These are phyloP conservation scores for Ilyonectria sp. DNA, from an alignment of 2,329 filamentous ascomycete species.

Conservation along the genomic window DNA sequence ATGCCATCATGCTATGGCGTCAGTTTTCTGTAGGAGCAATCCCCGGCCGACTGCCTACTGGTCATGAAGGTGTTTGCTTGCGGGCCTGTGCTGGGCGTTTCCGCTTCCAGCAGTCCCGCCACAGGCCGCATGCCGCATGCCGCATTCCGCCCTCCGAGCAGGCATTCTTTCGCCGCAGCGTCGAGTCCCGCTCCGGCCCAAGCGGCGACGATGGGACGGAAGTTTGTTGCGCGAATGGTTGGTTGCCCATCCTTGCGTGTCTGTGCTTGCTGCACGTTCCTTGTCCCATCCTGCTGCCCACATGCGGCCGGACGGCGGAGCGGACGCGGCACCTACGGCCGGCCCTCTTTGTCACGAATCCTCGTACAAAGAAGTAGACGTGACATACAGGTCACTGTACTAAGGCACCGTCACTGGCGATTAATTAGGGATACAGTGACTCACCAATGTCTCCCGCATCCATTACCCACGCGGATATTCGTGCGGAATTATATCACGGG, in stretches of 20 bases:
- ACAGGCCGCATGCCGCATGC: conserved; percentile 27
- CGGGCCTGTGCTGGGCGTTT: conserved; percentile 30
- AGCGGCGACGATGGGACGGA: not conserved
- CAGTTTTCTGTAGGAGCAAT: conserved; percentile 28
- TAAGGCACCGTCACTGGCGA: not conserved
- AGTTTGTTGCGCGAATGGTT: not conserved
- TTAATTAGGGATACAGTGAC: not conserved
- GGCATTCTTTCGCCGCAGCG: conserved; percentile 14
- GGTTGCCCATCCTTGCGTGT: not conserved
- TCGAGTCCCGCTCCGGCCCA: conserved; percentile 1
- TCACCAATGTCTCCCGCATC: not conserved
- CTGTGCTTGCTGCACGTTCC: conserved; percentile 4
- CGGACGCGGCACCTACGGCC: not conserved
- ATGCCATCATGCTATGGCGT: conserved; percentile 49
- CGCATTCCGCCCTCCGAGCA: conserved; percentile 12
- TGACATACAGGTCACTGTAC: not conserved
- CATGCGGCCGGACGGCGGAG: not conserved
- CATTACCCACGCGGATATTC: not conserved
- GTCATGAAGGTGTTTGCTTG: conserved; percentile 33
- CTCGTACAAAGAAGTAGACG: not conserved
- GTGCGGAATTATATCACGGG: not conserved
- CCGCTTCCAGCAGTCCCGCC: conserved; percentile 49
- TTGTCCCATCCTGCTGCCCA: conserved; percentile 1
- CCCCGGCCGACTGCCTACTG: not conserved
- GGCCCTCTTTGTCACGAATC: not conserved